Base-by-base conservation (phyloP, 805 yeast species). In the Wickerhamiella qilinensis region DNA sequence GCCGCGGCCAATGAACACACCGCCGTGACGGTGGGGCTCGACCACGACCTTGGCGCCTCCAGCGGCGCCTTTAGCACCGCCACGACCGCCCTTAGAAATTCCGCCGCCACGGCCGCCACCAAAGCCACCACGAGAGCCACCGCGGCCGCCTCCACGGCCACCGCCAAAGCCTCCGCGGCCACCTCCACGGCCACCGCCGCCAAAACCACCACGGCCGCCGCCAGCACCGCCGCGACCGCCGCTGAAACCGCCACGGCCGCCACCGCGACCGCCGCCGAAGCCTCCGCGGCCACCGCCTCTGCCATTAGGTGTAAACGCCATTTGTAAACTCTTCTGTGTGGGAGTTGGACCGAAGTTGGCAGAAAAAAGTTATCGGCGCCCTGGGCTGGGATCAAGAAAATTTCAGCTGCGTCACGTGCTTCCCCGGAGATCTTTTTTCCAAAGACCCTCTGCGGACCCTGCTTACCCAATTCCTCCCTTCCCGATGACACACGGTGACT, bases 1-100 rank as follows among this genome's bases (percentile, higher is more conserved):
- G 64, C 98, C 98, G 70, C 97, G 84, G 62, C 97, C 98, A 65
- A 91, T 88, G 77, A 76, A 91, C 51, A 91, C 95, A 75, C 66
- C 98, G 39, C 86, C 94, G 61, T 91, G 97, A 69, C 95, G 81
- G 67, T 91, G 98, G 54, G 97, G 96, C 69, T 91, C 98, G 53
- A 88, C 79, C 57, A 88, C 83, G 52, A 88, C 97, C 71, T 81
- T 91, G 55, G 95, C 94, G 37, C 82, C 75, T 43, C 80, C 75
- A 42, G 74, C 62, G 37, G 72, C 69, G 39, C 73, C 70, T 36
- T 72, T 71, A 38, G 74, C 63, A 40, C 66, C 61, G 36, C 67
- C 53, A 34, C 65, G 64, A 36, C 68, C 62, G 40, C 66, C 56
- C 39, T 59, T 53, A 37, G 78, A 77, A 47, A 80, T 73, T 43